Evolutionary conservation across 352 stramenopile genomes (phyloP).

Genomic region (Pythium guiyangense): DNA sequence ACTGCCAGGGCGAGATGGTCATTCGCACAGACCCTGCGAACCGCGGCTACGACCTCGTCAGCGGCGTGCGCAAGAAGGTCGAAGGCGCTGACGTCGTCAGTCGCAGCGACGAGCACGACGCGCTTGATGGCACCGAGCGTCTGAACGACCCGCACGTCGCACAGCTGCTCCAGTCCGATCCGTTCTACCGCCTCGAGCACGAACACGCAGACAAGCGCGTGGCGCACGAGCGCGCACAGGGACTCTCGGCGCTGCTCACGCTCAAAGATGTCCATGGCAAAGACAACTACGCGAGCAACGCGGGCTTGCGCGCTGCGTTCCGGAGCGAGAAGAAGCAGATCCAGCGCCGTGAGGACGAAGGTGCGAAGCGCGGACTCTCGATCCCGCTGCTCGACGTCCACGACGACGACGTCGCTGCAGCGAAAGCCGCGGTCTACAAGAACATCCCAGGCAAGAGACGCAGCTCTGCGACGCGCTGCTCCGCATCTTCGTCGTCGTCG

Average conservation of each 20-base stretch:
- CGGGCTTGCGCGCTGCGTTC: slow-evolving; percentile 42
- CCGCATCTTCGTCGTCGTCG: too few species aligned
- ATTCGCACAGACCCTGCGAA: slow-evolving; percentile 96
- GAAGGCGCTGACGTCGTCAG: slow-evolving; percentile 30
- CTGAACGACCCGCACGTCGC: slow-evolving; percentile 57
- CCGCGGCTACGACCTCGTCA: slow-evolving; percentile 83
- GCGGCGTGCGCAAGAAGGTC: slow-evolving; percentile 88
- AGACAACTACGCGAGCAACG: slow-evolving; percentile 72
- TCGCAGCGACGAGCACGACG: neutral
- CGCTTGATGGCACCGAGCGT: slow-evolving; percentile 36
- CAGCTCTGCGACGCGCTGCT: neutral
- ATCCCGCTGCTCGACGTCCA: slow-evolving; percentile 61
- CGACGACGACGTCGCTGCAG: slow-evolving; percentile 43
- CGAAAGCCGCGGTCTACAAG: slow-evolving; percentile 56
- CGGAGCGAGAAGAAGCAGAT: slow-evolving; percentile 53
- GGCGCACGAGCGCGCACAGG: slow-evolving; percentile 35
- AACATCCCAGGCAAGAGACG: slow-evolving; percentile 31
- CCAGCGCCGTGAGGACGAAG: slow-evolving; percentile 32
- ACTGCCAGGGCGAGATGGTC: slow-evolving; percentile 84
- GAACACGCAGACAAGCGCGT: slow-evolving; percentile 59
- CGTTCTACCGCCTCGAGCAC: slow-evolving; percentile 79
- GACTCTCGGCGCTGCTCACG: slow-evolving; percentile 48
- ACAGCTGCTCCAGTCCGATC: slow-evolving; percentile 39
- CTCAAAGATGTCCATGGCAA: slow-evolving; percentile 59
- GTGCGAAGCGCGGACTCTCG: slow-evolving; percentile 36